Conservation (phyloP, 2,329 filamentous ascomycete species). For the Xenoacremonium recifei region DNA sequence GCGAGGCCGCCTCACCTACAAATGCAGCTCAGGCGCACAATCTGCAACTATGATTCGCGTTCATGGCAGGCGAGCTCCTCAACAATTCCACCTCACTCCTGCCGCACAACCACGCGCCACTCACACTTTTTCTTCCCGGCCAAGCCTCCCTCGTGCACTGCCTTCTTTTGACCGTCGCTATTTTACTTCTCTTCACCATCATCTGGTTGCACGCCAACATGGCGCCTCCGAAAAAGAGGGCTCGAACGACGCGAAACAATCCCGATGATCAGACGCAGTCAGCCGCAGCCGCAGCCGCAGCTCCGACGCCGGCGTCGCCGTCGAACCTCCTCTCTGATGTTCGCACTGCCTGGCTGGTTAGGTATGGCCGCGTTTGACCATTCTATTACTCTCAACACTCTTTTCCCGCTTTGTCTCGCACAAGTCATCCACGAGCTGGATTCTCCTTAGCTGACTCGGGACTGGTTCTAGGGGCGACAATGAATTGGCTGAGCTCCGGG, state of each 20-base stretch:
- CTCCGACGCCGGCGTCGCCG: conserved; percentile 13
- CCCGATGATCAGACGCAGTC: conserved; percentile 15
- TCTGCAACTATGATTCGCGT: no score
- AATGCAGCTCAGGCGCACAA: no score
- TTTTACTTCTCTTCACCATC: not conserved
- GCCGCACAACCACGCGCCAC: no score
- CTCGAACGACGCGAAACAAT: conserved; percentile 12
- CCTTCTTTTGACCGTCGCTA: not conserved
- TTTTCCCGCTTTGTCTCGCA: no score
- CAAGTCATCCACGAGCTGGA: no score
- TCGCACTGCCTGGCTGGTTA: conserved; percentile 34
- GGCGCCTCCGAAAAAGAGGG: conserved; percentile 25
- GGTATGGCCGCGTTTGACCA: conserved; percentile 22
- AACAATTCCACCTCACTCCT: no score
- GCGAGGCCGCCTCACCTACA: no score
- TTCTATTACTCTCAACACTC: no score
- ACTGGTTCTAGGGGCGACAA: conserved; percentile 23
- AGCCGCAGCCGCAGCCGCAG: no score
- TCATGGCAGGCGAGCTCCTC: no score
- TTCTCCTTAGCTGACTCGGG: conserved; percentile 2
- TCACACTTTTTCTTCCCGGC: no score
- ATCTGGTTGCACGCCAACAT: conserved; percentile 8
- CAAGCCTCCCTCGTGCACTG: not conserved
- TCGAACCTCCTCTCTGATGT: conserved; percentile 29
- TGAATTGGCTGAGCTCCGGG: conserved; percentile 28